These are phyloP conservation scores for Cystofilobasidium capitatum DNA, from an alignment of 768 basidiomycete species.

Conservation along the genomic window DNA sequence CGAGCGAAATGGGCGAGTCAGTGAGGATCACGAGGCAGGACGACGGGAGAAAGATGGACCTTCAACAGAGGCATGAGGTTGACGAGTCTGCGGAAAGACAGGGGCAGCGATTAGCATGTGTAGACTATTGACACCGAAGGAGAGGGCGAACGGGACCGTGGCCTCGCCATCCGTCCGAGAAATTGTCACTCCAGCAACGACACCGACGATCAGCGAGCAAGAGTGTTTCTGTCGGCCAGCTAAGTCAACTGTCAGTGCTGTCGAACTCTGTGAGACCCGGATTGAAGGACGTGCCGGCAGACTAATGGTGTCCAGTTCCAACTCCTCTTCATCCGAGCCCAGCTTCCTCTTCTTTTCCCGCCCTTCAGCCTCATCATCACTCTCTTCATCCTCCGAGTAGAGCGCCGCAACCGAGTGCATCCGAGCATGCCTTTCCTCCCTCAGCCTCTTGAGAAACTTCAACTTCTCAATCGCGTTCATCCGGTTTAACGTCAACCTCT, in stretches of 20 bases:
- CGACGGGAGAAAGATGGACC: neutral
- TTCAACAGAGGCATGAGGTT: neutral
- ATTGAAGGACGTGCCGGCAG: neutral
- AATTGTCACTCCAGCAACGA: neutral
- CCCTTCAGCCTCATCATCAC: neutral
- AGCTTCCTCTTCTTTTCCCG: neutral
- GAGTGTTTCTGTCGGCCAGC: neutral
- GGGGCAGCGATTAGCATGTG: neutral
- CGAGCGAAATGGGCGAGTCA: neutral
- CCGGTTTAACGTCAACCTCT: neutral
- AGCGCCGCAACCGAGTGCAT: neutral
- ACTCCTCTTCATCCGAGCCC: neutral
- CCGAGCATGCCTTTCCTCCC: neutral
- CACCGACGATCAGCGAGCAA: neutral
- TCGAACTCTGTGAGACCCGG: neutral
- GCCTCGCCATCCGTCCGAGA: neutral
- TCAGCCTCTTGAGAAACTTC: neutral
- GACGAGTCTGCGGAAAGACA: neutral
- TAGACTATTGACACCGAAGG: too few relatives aligned
- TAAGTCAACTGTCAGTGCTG: neutral
- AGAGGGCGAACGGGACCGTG: neutral
- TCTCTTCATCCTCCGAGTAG: conserved; percentile 1
- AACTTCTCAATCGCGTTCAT: neutral
- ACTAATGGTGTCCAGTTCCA: neutral
- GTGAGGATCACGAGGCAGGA: neutral